Evolutionary conservation across 2,329 filamentous ascomycete genomes (phyloP), one percentile per base, ranked within the genome.

Genomic region (Dryadomyces quercus-mongolicae): DNA sequence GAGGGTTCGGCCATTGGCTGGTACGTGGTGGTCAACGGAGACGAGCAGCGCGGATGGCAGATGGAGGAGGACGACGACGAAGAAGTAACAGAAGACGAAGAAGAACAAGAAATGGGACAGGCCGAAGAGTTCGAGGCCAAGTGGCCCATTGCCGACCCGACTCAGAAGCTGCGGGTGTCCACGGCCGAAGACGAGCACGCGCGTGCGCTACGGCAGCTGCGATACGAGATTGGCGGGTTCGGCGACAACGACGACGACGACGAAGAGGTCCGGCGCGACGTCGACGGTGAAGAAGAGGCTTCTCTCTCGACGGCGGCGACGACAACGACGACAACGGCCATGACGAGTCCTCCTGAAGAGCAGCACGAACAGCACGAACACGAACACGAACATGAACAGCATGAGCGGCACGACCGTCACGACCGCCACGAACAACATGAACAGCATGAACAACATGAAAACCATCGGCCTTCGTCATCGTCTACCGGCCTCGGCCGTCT

Each of bases 21-120:
- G 81, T 81, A 80, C 60, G 68, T 84, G 1, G 79, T 85, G 9
- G 77, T 82, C 16, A 83, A 80, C 59, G 78, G 75, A 12, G 81
- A 84, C 58, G 76, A 80, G 61, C 75, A 76, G 62, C 76, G 84
- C 13, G 71, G 71, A 43, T 69, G 67, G 68, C 66, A 1, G 61
- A 62, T 46, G 75, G 82, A 48, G 75, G 82, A 62, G 67, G 78
- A 46, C 18, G 8, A 15, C 21, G 46, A 44, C 2, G 18, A 51
- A 18, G 47, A 25, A 20, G 31, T 34, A 18, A 9, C 15, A 34
- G 36, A 21, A 21, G 22, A 45, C 6, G 12, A 21, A 31, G 36
- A 36, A 42, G 22, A 18, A 31, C 4, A 31, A 31, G 25, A 31
- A 8, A 8, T 31, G 4, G 25, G 8, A 31, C 4, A 31, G 25